A percentile compares a stretch with the other conserved stretches of the same genome.
Evolutionary conservation across 208 protist species (phyloP).

Genomic region (Acanthamoeba castellanii): DNA sequence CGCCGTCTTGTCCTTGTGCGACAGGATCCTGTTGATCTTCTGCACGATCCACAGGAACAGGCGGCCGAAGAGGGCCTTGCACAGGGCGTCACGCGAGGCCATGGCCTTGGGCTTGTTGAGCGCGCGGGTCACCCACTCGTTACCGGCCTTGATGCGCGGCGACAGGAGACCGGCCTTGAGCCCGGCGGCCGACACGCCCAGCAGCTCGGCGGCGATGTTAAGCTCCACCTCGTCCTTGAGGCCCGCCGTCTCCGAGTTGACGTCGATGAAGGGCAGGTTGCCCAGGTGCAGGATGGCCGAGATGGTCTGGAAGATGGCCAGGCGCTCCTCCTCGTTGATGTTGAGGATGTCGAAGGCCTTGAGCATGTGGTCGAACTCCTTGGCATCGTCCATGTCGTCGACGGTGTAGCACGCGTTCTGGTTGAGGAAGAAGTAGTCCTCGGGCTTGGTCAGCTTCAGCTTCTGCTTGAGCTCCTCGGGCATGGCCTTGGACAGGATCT

Average conservation of each 20-base stretch:
- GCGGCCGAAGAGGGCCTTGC: constrained; percentile 89
- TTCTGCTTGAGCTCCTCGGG: constrained; percentile 65
- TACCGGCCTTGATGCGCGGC: constrained; percentile 70
- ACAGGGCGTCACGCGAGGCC: constrained; percentile 89
- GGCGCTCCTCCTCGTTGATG: constrained; percentile 89
- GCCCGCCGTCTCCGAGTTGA: constrained; percentile 76
- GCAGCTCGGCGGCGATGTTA: constrained; percentile 50
- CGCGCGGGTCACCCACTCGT: constrained; percentile 79
- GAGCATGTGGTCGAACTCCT: constrained; percentile 85
- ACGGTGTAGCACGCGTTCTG: constrained; percentile 87
- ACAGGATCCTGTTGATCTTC: constrained; percentile 88
- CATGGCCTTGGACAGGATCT: constrained; percentile 82
- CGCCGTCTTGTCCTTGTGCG: constrained; percentile 34
- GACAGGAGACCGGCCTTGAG: constrained; percentile 73
- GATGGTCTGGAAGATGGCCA: constrained; percentile 91
- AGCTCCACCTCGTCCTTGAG: constrained; percentile 61
- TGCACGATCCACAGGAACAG: constrained; percentile 91
- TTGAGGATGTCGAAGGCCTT: constrained; percentile 95
- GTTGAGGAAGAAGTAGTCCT: constrained; percentile 91
- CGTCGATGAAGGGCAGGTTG: constrained; percentile 94
- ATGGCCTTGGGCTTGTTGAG: constrained; percentile 85
- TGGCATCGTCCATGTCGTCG: constrained; percentile 92
- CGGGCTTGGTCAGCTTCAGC: constrained; percentile 76
- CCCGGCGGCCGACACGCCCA: constrained; percentile 60
- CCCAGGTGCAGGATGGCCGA: constrained; percentile 95